Percentiles rank a stretch among this genome's conserved stretches.
phyloP scores from a whole-genome alignment of 176 grass and related monocot genomes.

The Rhynchospora breviuscula region DNA sequence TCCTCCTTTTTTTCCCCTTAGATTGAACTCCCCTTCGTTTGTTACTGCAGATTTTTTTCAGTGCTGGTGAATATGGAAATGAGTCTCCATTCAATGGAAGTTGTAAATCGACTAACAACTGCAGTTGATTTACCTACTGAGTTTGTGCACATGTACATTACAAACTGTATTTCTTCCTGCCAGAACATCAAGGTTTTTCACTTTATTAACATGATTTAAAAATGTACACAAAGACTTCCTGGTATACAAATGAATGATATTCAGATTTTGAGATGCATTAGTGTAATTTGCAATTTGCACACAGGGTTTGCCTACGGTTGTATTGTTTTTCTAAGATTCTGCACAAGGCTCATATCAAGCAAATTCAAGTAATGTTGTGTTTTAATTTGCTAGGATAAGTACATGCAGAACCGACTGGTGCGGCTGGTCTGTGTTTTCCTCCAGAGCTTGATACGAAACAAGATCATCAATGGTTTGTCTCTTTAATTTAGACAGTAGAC shows the following conservation, averaged over 20 bases:
- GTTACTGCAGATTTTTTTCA: slow-evolving; percentile 63
- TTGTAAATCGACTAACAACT: slow-evolving; percentile 93
- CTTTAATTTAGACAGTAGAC: not conserved
- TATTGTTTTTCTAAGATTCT: not conserved
- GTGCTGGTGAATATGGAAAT: slow-evolving; percentile 93
- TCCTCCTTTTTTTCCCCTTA: not conserved
- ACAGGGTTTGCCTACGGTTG: not conserved
- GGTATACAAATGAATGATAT: not conserved
- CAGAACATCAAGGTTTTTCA: slow-evolving; percentile 75
- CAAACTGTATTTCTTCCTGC: slow-evolving; percentile 87
- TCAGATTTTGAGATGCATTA: not conserved
- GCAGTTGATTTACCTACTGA: slow-evolving; percentile 72
- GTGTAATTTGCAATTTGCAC: not conserved
- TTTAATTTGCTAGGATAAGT: slow-evolving; percentile 78
- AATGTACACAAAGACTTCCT: not conserved
- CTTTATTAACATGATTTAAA: slow-evolving; percentile 14
- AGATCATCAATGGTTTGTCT: slow-evolving; percentile 93
- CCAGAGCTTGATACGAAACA: slow-evolving; percentile 92
- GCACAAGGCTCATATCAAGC: slow-evolving; percentile 13
- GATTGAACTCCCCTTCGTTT: slow-evolving; percentile 1
- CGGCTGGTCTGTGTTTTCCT: slow-evolving; percentile 95
- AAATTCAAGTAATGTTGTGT: slow-evolving; percentile 24
- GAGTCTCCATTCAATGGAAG: slow-evolving; percentile 99
- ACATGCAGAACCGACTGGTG: slow-evolving; percentile 98
- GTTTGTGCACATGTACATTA: slow-evolving; percentile 94